Conservation (phyloP, 2,329 filamentous ascomycete species). For the Trichoderma hamatum region DNA sequence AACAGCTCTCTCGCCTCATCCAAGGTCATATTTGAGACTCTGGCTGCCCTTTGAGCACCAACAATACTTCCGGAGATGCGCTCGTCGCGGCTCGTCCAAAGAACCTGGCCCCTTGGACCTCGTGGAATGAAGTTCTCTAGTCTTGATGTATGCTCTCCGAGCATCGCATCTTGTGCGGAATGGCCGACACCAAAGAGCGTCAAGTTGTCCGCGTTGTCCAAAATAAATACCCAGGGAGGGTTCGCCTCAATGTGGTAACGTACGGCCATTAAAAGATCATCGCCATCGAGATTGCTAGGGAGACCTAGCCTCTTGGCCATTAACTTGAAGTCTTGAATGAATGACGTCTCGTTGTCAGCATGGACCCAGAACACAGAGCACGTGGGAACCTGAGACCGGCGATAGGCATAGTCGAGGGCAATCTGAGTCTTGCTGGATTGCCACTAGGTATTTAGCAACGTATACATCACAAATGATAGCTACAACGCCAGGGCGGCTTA, state of each 20-base stretch:
- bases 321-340: constrained; percentile 37
- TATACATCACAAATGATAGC: neutral
- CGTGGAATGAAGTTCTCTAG: constrained; percentile 33
- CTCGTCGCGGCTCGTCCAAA: constrained; percentile 41
- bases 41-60: constrained; percentile 29
- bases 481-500: too few species aligned
- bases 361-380: constrained; percentile 45
- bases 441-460: neutral
- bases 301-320: constrained; percentile 37
- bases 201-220: constrained; percentile 42
- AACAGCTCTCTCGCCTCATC: too few species aligned
- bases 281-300: constrained; percentile 27
- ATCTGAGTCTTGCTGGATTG: constrained; percentile 43
- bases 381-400: constrained; percentile 27
- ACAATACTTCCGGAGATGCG: constrained; percentile 33
- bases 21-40: constrained; percentile 33
- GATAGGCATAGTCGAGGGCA: constrained; percentile 41
- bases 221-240: constrained; percentile 36
- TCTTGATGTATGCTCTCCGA: neutral
- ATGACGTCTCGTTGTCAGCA: constrained; percentile 39
- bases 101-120: constrained; percentile 33
- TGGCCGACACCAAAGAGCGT: constrained; percentile 34
- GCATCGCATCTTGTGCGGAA: constrained; percentile 12
- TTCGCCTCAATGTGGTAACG: constrained; percentile 28
- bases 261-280: constrained; percentile 31